Conservation (phyloP, 225 moss, liverwort and hornwort genomes). For the Lunularia cruciata region DNA sequence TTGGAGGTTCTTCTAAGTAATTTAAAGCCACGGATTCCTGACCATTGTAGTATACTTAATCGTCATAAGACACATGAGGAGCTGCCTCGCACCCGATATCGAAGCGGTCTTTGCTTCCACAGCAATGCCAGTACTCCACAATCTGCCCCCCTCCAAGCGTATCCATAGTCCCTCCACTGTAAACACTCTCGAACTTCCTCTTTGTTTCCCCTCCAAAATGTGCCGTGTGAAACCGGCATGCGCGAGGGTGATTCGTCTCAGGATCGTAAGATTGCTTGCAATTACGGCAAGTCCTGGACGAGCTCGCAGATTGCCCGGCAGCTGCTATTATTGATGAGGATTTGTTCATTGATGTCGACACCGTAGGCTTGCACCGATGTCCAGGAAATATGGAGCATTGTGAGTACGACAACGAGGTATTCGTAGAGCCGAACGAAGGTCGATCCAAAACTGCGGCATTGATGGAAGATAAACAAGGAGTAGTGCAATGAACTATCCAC, state of each 20-base stretch:
- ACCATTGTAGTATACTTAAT: conserved; percentile 40
- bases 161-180: conserved; percentile 77
- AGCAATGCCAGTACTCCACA: conserved; percentile 87
- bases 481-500: conserved; percentile 1
- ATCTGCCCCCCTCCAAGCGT: conserved; percentile 75
- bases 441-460: background rate
- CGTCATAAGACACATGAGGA: conserved; percentile 75
- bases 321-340: too few relatives aligned
- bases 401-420: too few relatives aligned
- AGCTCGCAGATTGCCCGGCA: conserved; percentile 22
- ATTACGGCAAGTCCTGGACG: conserved; percentile 65
- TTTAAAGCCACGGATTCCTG: too few relatives aligned
- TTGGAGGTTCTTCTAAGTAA: too few relatives aligned
- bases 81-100: conserved; percentile 79
- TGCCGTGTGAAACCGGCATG: conserved; percentile 80
- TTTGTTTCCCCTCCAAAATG: conserved; percentile 98
- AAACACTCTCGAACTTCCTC: conserved; percentile 86
- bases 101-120: conserved; percentile 63
- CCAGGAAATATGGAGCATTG: background rate
- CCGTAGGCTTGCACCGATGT: background rate
- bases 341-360: background rate
- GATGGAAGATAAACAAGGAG: background rate
- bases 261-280: conserved; percentile 71
- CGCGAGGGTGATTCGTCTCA: conserved; percentile 61
- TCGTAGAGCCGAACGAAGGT: background rate